Percentiles rank a stretch among this genome's conserved stretches.
These are phyloP conservation scores for Allantophomopsis lycopodina DNA, from an alignment of 2,329 filamentous ascomycete species.

Conservation along the genomic window DNA sequence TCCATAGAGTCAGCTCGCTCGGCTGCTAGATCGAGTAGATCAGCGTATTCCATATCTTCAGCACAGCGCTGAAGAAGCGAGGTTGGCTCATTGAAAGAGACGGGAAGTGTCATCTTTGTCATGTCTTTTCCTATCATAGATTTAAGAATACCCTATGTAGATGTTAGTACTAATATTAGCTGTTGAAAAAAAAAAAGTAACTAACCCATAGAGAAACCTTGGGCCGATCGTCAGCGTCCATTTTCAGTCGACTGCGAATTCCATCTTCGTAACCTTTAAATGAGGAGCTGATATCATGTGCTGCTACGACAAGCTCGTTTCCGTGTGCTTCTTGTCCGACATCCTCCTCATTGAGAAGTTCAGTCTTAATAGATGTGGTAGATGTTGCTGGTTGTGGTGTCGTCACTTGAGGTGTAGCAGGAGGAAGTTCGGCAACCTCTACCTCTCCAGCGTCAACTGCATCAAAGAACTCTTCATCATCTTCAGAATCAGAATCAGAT, in stretches of 20 bases:
- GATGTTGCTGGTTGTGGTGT: background rate
- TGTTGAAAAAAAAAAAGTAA: slow-evolving; percentile 6
- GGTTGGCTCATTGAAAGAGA: slow-evolving; percentile 97
- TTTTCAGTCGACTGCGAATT: slow-evolving; percentile 62
- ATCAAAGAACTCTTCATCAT: slow-evolving; percentile 93
- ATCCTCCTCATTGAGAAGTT: no score
- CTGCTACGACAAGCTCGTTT: slow-evolving; percentile 29
- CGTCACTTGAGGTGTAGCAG: slow-evolving; percentile 15
- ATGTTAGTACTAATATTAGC: slow-evolving; percentile 7
- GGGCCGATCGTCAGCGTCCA: slow-evolving; percentile 85
- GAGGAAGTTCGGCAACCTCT: slow-evolving; percentile 58
- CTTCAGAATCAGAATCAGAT: slow-evolving; percentile 63
- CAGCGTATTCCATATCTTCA: slow-evolving; percentile 96
- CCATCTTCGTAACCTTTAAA: slow-evolving; percentile 90
- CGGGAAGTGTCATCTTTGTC: slow-evolving; percentile 98
- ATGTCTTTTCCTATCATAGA: slow-evolving; percentile 99
- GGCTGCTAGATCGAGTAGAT: slow-evolving; percentile 79
- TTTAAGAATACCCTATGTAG: slow-evolving; percentile 75
- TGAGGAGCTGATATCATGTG: slow-evolving; percentile 56
- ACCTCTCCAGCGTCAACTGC: slow-evolving; percentile 89
- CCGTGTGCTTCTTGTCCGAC: slow-evolving; percentile 16
- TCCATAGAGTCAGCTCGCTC: slow-evolving; percentile 80
- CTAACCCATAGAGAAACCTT: slow-evolving; percentile 94
- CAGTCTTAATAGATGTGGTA: no score
- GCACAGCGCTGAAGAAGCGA: slow-evolving; percentile 88